These are phyloP conservation scores for Pythium periplocum DNA, from an alignment of 352 stramenopile genomes.

Conservation along the genomic window DNA sequence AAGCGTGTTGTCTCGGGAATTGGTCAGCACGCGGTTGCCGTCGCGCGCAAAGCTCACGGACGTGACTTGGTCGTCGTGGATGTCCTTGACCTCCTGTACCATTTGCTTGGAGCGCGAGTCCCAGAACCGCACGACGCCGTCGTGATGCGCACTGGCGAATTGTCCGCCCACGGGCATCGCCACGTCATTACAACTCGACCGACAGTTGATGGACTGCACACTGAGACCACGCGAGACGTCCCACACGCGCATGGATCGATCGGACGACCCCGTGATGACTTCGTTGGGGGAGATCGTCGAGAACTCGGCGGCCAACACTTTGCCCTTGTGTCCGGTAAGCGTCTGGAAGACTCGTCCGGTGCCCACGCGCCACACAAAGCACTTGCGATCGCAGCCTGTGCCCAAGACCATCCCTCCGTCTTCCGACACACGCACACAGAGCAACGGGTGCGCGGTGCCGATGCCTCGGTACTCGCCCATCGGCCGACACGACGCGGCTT, in stretches of 20 bases:
- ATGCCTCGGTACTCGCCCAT: conserved; percentile 76
- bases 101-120: conserved; percentile 51
- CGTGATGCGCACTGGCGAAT: conserved; percentile 75
- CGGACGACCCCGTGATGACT: conserved; percentile 73
- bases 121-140: conserved; percentile 76
- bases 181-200: conserved; percentile 81
- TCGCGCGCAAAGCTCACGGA: conserved; percentile 57
- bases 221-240: conserved; percentile 58
- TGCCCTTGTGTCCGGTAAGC: conserved; percentile 79
- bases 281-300: conserved; percentile 44
- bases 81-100: conserved; percentile 41
- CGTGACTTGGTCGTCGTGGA: conserved; percentile 70
- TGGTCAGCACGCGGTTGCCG: conserved; percentile 52
- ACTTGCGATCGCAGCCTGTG: conserved; percentile 81
- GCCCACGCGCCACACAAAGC: conserved; percentile 79
- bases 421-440: conserved; percentile 75
- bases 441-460: conserved; percentile 72
- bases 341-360: conserved; percentile 79
- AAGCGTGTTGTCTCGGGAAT: conserved; percentile 71
- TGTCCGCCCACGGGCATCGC: conserved; percentile 49
- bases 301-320: conserved; percentile 78
- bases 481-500: conserved; percentile 36
- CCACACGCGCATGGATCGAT: conserved; percentile 76
- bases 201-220: conserved; percentile 70
- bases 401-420: conserved; percentile 73